Conservation (phyloP, 2,329 filamentous ascomycete genomes). For the Pseudohalonectria lignicola region DNA sequence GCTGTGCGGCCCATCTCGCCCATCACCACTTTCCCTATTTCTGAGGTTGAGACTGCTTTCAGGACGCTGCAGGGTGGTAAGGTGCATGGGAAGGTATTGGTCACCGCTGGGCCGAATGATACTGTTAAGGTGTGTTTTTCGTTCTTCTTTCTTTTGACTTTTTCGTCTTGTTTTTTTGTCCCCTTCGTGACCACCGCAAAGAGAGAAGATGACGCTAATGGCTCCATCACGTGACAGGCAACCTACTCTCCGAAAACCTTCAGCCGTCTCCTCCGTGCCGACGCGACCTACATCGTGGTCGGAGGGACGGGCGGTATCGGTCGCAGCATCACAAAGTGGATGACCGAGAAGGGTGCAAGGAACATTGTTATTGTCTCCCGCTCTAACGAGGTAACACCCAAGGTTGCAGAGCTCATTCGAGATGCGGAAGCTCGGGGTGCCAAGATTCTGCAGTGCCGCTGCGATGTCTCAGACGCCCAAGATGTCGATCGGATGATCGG, state of each 20-base stretch:
- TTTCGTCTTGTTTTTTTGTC: background rate
- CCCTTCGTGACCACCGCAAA: too few species aligned
- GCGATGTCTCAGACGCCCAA: slow-evolving; percentile 7
- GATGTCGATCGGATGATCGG: slow-evolving; percentile 7
- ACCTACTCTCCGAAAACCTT: slow-evolving; percentile 4
- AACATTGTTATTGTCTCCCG: slow-evolving; percentile 10
- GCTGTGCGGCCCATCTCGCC: slow-evolving; percentile 5
- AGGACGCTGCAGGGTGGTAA: slow-evolving; percentile 7
- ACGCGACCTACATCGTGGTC: slow-evolving; percentile 12
- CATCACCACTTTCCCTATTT: slow-evolving; percentile 3
- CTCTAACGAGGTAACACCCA: slow-evolving; percentile 4
- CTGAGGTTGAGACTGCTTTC: slow-evolving; percentile 6
- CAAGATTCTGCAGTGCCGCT: slow-evolving; percentile 3
- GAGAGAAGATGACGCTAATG: too few species aligned
- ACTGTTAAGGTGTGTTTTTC: slow-evolving; percentile 4
- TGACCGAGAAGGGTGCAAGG: slow-evolving; percentile 10
- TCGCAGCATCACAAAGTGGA: slow-evolving; percentile 10
- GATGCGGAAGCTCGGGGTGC: slow-evolving; percentile 5
- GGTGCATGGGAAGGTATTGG: slow-evolving; percentile 8
- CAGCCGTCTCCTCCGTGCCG: slow-evolving; percentile 3
- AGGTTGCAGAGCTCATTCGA: slow-evolving; percentile 7
- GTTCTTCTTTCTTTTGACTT: background rate
- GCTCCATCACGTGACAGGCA: too few species aligned
- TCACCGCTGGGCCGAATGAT: slow-evolving; percentile 4
- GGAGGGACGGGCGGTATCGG: slow-evolving; percentile 14